phyloP scores from a whole-genome alignment of 163 green algal genomes.

The Picocystis sp. region DNA sequence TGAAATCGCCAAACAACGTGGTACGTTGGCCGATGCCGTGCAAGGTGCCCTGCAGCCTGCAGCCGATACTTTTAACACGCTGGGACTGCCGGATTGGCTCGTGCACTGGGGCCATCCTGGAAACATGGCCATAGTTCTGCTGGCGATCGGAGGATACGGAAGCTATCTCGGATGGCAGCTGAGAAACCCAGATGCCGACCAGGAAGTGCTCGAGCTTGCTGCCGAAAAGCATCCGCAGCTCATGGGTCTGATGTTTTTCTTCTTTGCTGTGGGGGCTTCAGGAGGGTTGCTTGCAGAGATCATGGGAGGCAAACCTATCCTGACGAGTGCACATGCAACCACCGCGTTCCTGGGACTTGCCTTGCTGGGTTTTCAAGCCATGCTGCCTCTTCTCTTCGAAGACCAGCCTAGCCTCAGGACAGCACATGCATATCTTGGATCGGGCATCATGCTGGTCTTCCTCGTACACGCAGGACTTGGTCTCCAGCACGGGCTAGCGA shows the following conservation, averaged over 20 bases:
- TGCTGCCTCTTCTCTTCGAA: constrained; percentile 47
- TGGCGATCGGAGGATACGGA: constrained; percentile 60
- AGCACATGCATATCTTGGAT: constrained; percentile 49
- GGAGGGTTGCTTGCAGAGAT: constrained; percentile 45
- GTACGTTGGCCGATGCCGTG: no score
- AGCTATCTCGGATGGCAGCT: constrained; percentile 53
- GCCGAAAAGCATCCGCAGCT: constrained; percentile 52
- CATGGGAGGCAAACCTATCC: constrained; percentile 54
- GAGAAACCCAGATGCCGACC: constrained; percentile 21
- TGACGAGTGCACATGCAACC: constrained; percentile 33
- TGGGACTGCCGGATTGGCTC: constrained; percentile 19
- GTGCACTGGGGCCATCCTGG: constrained; percentile 28
- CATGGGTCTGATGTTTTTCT: constrained; percentile 30
- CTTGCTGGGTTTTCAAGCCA: constrained; percentile 42
- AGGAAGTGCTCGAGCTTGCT: constrained; percentile 29
- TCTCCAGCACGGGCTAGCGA: constrained; percentile 41
- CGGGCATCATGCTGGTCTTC: constrained; percentile 46
- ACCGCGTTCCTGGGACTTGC: constrained; percentile 42
- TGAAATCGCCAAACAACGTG: no score
- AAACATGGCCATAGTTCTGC: constrained; percentile 49
- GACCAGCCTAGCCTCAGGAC: constrained; percentile 29
- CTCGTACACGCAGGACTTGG: constrained; percentile 40
- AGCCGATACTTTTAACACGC: constrained; percentile 16
- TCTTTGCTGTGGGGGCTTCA: constrained; percentile 7
- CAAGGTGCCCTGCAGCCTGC: constrained; percentile 11